Evolutionary conservation across 139 green algal genomes (phyloP).

Genomic region (Chlorella sp.): DNA sequence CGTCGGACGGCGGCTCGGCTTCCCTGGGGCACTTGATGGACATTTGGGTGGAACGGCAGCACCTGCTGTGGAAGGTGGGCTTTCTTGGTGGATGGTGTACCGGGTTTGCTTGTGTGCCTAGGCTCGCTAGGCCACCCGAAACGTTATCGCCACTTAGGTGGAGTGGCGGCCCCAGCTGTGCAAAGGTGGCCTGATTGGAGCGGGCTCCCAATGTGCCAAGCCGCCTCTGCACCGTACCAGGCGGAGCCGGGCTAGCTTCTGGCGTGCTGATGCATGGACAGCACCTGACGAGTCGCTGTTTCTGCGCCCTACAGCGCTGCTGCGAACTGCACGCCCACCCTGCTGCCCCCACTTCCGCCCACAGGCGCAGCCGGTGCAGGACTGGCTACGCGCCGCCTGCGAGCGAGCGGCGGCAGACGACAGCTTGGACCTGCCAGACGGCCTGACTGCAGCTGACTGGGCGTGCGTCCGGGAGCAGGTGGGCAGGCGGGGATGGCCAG

Average conservation of each 20-base stretch:
- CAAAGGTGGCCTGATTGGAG: too few species aligned
- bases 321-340: not conserved
- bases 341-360: too few species aligned
- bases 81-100: not conserved
- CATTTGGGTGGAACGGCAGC: conserved; percentile 87
- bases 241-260: too few species aligned
- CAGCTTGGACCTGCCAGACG: conserved; percentile 58
- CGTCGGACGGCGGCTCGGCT: conserved; percentile 60
- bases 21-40: conserved; percentile 79
- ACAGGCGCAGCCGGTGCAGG: conserved; percentile 62
- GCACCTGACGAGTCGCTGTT: not conserved
- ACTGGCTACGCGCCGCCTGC: conserved; percentile 62
- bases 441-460: conserved; percentile 62
- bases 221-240: too few species aligned
- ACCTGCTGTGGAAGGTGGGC: conserved; percentile 85
- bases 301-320: too few species aligned
- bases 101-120: too few species aligned
- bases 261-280: too few species aligned
- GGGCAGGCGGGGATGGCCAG: conserved; percentile 20
- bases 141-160: not conserved
- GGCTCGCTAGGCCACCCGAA: too few species aligned
- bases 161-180: not conserved
- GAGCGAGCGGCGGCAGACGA: conserved; percentile 42
- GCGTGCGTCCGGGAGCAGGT: conserved; percentile 45
- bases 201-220: too few species aligned